Conservation (phyloP, 805 yeast species). For the Candida broadrunensis region DNA sequence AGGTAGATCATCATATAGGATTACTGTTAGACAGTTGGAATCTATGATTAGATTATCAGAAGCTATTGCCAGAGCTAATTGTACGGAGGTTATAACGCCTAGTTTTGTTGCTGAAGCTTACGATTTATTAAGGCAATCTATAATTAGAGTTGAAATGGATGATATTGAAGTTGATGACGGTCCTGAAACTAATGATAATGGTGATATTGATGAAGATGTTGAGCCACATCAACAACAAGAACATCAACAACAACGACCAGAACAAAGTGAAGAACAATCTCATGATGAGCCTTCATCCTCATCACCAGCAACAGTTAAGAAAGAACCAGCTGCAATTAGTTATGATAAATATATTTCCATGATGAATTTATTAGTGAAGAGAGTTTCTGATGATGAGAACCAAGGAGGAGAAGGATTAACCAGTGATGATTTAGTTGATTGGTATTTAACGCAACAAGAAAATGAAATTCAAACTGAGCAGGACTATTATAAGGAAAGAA, state of each 20-base stretch:
- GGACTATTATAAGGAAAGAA: constrained; percentile 68
- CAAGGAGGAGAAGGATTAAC: constrained; percentile 59
- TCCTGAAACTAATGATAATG: constrained; percentile 21
- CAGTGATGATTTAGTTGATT: constrained; percentile 67
- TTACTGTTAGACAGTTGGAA: constrained; percentile 95
- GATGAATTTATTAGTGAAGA: constrained; percentile 73
- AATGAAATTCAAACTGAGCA: constrained; percentile 65
- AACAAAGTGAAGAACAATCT: neutral
- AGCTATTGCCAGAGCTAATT: constrained; percentile 95
- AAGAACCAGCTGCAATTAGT: constrained; percentile 50
- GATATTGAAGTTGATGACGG: constrained; percentile 86
- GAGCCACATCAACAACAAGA: constrained; percentile 1
- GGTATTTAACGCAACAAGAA: constrained; percentile 77
- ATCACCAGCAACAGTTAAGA: constrained; percentile 11
- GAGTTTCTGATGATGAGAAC: constrained; percentile 55
- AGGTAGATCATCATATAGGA: constrained; percentile 82
- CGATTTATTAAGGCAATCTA: constrained; percentile 83
- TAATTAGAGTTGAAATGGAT: constrained; percentile 90
- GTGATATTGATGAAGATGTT: constrained; percentile 8
- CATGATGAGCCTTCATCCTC: constrained; percentile 3
- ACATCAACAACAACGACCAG: constrained; percentile 10
- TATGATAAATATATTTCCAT: constrained; percentile 85
- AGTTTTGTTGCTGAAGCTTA: constrained; percentile 91
- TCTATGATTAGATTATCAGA: constrained; percentile 90
- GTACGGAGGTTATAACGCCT: constrained; percentile 83